phyloP scores from a whole-genome alignment of 2,329 filamentous ascomycete species.

The Stemphylium lycopersici region DNA sequence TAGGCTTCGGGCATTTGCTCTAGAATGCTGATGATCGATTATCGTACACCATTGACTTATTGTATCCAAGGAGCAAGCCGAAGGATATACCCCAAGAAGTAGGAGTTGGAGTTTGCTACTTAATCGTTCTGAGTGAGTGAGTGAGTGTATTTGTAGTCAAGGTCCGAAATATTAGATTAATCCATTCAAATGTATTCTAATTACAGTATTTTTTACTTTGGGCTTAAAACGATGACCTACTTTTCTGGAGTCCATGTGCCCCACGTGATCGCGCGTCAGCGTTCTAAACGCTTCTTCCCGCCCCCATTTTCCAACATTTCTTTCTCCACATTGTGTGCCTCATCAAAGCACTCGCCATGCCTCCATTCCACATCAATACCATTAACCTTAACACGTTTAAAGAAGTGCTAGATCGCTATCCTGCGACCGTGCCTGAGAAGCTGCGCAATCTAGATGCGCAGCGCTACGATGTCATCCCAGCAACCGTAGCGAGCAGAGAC shows the following conservation, averaged over 20 bases:
- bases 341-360: conserved; percentile 10
- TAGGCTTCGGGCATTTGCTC: background rate
- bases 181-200: background rate
- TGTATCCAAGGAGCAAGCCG: background rate
- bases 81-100: background rate
- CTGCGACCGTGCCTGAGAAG: conserved; percentile 31
- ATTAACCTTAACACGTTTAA: conserved; percentile 31
- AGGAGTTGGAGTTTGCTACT: background rate
- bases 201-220: background rate
- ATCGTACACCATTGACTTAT: background rate
- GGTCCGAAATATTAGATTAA: background rate
- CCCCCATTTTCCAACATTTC: background rate
- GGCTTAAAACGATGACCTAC: background rate
- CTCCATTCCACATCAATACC: conserved; percentile 11
- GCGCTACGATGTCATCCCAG: conserved; percentile 41
- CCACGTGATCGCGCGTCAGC: conserved; percentile 13
- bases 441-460: conserved; percentile 40
- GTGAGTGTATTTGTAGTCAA: background rate
- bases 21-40: background rate
- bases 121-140: background rate
- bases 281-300: background rate
- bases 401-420: conserved; percentile 32
- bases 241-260: background rate
- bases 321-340: background rate
- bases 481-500: conserved; percentile 21